Evolutionary conservation across 2,329 filamentous ascomycete species (phyloP).

Genomic region (Sarocladiaceae sp.): DNA sequence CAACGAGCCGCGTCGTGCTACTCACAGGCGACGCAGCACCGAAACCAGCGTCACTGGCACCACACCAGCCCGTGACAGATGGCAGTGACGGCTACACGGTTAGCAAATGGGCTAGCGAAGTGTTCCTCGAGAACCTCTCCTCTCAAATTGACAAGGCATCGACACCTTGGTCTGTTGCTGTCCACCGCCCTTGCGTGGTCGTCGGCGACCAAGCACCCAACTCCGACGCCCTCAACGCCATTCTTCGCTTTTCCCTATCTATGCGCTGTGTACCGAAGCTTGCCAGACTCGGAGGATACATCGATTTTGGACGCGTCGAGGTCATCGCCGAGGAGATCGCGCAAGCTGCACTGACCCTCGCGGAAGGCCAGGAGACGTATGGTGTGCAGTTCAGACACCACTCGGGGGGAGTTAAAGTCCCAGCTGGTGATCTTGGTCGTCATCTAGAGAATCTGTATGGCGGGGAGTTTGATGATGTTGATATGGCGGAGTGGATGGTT

Average conservation of each 20-base stretch:
- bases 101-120: constrained; percentile 27
- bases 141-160: too few species aligned
- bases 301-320: constrained; percentile 11
- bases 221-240: constrained; percentile 13
- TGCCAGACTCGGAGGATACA: constrained; percentile 9
- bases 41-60: constrained; percentile 11
- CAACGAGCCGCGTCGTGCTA: constrained; percentile 11
- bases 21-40: constrained; percentile 11
- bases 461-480: constrained; percentile 11
- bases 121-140: constrained; percentile 20
- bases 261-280: constrained; percentile 14
- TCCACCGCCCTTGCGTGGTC: constrained; percentile 21
- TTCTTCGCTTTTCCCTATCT: constrained; percentile 11
- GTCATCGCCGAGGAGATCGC: constrained; percentile 11
- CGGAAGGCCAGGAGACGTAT: background rate
- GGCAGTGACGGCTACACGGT: constrained; percentile 24
- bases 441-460: constrained; percentile 14
- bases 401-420: constrained; percentile 13
- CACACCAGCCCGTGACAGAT: constrained; percentile 13
- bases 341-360: constrained; percentile 7
- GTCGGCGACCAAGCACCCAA: constrained; percentile 15
- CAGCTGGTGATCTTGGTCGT: constrained; percentile 10
- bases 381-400: constrained; percentile 12
- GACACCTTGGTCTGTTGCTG: constrained; percentile 16
- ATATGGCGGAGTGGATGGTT: constrained; percentile 10